Evolutionary conservation across 2,329 filamentous ascomycete species (phyloP), one percentile per base, ranked within the genome.

Genomic region (Myrmaecium sp.): DNA sequence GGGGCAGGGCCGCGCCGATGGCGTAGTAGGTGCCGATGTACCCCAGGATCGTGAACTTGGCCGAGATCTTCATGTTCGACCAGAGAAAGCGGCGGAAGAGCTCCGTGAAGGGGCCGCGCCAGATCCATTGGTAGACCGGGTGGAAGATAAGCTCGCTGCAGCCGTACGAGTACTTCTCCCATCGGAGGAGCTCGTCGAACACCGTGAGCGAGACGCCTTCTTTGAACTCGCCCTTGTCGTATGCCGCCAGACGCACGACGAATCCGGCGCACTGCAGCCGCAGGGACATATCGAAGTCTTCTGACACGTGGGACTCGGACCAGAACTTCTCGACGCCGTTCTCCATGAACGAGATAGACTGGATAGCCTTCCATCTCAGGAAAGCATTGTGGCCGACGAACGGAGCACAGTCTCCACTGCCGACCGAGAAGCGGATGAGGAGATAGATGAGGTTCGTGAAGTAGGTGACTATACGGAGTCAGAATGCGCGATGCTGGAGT

Each of bases 361-460:
- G 30, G 14, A 33, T 31, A n/a, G 30, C 30, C n/a, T 33, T 25
- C 33, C 33, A 35, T 8, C 33, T 25, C 14, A 36, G 21, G 25
- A 36, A 34, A 14, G 33, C 26, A 24, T 36, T 36, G 17, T 36
- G 33, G 3, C 34, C 34, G 10, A 36, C 34, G n/a, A 36, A 36
- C 7, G 34, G 34, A n/a, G 34, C 33, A 17, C 29, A 28, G 12
- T 36, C 34, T 14, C 34, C 34, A 25, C 30, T 33, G 10, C 33
- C 33, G 17, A 36, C 33, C 2, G 30, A 24, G 21, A 35, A 36
- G n/a, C 28, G 28, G 25, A 36, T 36, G 13, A 27, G 25, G 9
- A 33, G 25, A 21, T 36, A 36, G 18, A 36, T 28, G 13, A 36
- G 30, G 12, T 36, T 32, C 13, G 33, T 35, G 30, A 36, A 35